These are phyloP conservation scores for Aureobasidium sp. DNA, from an alignment of 2,329 filamentous ascomycete species.

Conservation along the genomic window DNA sequence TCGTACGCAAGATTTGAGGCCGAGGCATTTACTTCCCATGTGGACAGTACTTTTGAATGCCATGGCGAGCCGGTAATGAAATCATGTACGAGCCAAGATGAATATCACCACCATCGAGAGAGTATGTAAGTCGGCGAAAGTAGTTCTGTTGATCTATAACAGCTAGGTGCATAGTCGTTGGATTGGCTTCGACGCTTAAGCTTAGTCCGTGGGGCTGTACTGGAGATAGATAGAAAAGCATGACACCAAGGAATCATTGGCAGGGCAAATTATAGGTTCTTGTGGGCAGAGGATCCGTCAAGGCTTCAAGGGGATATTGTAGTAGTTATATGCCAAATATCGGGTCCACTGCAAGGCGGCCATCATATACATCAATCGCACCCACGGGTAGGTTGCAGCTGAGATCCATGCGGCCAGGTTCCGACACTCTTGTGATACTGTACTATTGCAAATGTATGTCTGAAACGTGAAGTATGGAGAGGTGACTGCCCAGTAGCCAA, in stretches of 20 bases:
- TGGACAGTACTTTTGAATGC: neutral
- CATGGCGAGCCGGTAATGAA: neutral
- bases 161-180: slow-evolving; percentile 15
- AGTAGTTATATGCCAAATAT: neutral
- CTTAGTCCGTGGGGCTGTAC: neutral
- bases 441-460: neutral
- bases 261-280: no score
- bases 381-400: neutral
- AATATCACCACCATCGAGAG: neutral
- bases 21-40: neutral
- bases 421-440: neutral
- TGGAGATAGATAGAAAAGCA: neutral
- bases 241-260: slow-evolving; percentile 1
- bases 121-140: neutral
- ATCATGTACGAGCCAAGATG: slow-evolving; percentile 8
- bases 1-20: neutral
- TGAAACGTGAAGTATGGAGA: neutral
- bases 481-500: neutral
- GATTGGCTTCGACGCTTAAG: neutral
- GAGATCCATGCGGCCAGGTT: neutral
- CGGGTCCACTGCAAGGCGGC: neutral
- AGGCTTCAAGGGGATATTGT: neutral
- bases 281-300: neutral
- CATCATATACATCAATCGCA: neutral
- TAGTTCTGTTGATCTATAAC: neutral